Evolutionary conservation across 495 filamentous ascomycete genomes (phyloP), one percentile per base, ranked within the genome.

Genomic region (Podospora pseudoanserina): DNA sequence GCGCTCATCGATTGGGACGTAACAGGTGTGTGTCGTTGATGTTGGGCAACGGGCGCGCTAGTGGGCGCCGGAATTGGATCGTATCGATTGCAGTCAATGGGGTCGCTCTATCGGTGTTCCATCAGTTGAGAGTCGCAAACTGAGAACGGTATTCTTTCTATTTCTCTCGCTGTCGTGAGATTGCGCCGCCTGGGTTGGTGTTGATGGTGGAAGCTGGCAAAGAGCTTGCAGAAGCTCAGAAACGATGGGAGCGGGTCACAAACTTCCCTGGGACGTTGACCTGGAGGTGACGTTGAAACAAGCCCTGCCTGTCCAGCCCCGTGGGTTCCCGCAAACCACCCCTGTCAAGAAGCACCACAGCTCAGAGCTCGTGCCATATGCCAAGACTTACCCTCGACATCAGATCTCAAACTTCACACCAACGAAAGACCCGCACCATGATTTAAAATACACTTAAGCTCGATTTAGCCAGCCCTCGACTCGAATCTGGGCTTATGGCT

Each of bases 241-340:
- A 49, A 49, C 39, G 39, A 49, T 49, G 39, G 39, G 39, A 49
- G 39, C 3, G 3, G 30, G 30, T 2, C 39, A 49, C 39, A 49
- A 49, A 49, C 15, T 11, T 49, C 9, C 39, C 13, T 44, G 28
- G 26, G 23, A 15, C 13, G 7, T 49, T 49, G 39, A 49, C 6
- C 39, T 49, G 39, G 61, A 60, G 64, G 65, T 70, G 68, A 70
- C 68, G 68, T 67, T 70, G 62, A 67, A 67, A 70, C 65, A 62
- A 67, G 55, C 39, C 68, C 55, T 64, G 61, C 5, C 39, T 49
- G 39, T 49, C 39, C 39, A 49, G 9, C 39, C 39, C 39, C 39
- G 39, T 49, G 39, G 39, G 39, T 49, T 11, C 39, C 39, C 39
- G 15, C 39, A 11, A 11, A 11, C 13, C 2, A 49, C 39, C 39